Evolutionary conservation across 139 green algal genomes (phyloP).

Genomic region (Micromonas pusilla): DNA sequence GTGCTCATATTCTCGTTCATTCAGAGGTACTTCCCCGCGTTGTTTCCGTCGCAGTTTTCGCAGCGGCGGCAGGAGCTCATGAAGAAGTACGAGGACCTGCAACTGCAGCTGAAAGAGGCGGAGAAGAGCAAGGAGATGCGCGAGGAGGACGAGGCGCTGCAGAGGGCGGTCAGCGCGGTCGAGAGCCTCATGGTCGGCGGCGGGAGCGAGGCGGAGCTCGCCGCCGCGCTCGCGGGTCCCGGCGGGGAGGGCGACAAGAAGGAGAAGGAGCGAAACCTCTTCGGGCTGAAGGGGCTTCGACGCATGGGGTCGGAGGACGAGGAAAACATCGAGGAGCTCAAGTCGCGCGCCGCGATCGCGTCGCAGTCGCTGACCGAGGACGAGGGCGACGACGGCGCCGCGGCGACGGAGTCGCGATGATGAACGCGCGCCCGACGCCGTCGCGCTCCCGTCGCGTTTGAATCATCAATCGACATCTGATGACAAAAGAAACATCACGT

Average conservation of each 20-base stretch:
- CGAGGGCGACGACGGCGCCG: too few relatives aligned
- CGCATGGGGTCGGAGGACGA: background rate
- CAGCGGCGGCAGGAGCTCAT: slow-evolving; percentile 73
- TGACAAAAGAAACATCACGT: too few relatives aligned
- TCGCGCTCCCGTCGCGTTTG: too few relatives aligned
- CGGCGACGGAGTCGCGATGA: too few relatives aligned
- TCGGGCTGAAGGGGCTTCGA: background rate
- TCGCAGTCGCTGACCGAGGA: too few relatives aligned
- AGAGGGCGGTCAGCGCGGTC: background rate
- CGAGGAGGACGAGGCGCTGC: slow-evolving; percentile 49
- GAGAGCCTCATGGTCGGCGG: background rate
- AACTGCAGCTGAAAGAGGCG: slow-evolving; percentile 54
- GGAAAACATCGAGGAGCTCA: too few relatives aligned
- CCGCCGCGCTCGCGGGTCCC: background rate
- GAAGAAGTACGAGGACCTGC: slow-evolving; percentile 72
- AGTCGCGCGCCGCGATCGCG: too few relatives aligned
- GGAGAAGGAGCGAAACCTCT: too few relatives aligned
- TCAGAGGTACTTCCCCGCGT: slow-evolving; percentile 91
- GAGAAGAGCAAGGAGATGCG: slow-evolving; percentile 49
- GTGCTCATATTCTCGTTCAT: slow-evolving; percentile 96
- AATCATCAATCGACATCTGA: too few relatives aligned
- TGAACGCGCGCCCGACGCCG: too few relatives aligned
- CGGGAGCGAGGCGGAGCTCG: background rate
- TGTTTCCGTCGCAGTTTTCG: slow-evolving; percentile 96
- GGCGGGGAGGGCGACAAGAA: background rate